These are phyloP conservation scores for Tetracentron sinense DNA, from an alignment of 164 flowering plant species.

Conservation along the genomic window DNA sequence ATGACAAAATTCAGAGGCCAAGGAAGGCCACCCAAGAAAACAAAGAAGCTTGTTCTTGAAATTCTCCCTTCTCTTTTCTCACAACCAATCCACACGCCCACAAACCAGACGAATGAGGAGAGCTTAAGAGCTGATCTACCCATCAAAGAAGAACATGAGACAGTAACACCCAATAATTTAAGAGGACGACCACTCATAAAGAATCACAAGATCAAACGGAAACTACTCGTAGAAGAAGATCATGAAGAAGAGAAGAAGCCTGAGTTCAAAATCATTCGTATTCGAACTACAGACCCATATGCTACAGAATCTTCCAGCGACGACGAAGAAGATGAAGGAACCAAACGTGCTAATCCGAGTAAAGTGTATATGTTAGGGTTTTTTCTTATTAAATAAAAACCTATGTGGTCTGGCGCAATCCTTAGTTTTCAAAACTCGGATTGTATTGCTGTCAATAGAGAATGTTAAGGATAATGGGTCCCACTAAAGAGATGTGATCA, in stretches of 20 bases:
- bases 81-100: background rate
- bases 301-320: background rate
- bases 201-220: no score
- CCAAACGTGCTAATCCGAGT: no score
- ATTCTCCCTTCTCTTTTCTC: background rate
- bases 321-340: background rate
- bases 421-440: no score
- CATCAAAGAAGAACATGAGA: no score
- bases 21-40: background rate
- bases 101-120: background rate
- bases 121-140: background rate
- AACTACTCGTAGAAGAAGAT: background rate
- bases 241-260: background rate
- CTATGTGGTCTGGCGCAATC: no score
- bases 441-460: no score
- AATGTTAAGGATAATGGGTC: no score
- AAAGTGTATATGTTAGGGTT: background rate
- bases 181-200: background rate
- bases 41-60: background rate
- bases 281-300: no score
- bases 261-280: background rate
- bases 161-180: background rate
- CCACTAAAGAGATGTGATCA: no score
- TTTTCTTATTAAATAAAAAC: no score
- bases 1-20: no score